Evolutionary conservation across 129 eudicot species (phyloP).

Genomic region (Pulicaria dysenterica): DNA sequence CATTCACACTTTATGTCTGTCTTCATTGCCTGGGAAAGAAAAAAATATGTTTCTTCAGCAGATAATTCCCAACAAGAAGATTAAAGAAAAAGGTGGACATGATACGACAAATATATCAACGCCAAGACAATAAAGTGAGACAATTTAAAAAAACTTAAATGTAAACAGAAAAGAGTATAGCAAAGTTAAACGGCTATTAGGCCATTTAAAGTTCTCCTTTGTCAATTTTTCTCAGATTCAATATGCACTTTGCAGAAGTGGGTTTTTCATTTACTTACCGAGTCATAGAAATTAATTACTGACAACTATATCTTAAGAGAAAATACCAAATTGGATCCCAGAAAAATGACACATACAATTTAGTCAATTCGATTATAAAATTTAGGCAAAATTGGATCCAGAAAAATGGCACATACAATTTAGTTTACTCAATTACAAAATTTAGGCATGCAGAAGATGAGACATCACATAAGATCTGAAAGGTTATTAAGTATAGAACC

Average conservation of each 20-base stretch:
- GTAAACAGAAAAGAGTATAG: background rate
- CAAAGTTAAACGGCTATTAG: background rate
- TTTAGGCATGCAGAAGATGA: background rate
- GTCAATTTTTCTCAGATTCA: background rate
- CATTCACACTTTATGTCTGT: slow-evolving; percentile 94
- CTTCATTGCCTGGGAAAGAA: slow-evolving; percentile 63
- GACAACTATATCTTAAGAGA: background rate
- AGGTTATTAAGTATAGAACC: slow-evolving; percentile 16
- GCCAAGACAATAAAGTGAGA: background rate
- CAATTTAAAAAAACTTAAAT: background rate
- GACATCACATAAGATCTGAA: background rate
- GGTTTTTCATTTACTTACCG: slow-evolving; percentile 1
- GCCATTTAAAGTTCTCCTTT: background rate
- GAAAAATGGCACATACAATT: background rate
- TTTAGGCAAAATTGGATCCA: background rate
- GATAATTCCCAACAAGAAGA: background rate
- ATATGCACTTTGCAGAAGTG: slow-evolving; percentile 5
- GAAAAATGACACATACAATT: background rate
- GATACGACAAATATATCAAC: slow-evolving; percentile 2
- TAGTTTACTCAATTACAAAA: slow-evolving; percentile 13
- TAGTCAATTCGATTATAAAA: slow-evolving; percentile 7
- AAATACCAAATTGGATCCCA: background rate
- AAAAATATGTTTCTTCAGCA: background rate
- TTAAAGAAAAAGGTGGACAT: slow-evolving; percentile 3
- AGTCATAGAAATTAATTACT: background rate